Percentiles rank a stretch among this genome's conserved stretches.
Evolutionary conservation across 768 basidiomycete species (phyloP).

Genomic region (Infundibulicybe gibba): DNA sequence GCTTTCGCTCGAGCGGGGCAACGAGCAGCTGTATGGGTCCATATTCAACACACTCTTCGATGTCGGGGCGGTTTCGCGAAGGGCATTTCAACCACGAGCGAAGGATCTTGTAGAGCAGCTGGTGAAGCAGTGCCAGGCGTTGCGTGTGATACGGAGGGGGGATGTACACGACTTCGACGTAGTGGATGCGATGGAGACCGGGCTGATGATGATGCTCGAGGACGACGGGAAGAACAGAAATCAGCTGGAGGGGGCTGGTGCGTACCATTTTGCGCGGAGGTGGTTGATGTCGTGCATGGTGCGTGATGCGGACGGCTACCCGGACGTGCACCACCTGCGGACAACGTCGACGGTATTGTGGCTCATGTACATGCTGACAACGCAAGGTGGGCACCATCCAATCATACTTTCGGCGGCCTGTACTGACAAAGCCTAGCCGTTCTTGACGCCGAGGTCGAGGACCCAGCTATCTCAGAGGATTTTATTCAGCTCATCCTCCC

Average conservation of each 20-base stretch:
- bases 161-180: constrained; percentile 13
- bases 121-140: constrained; percentile 28
- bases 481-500: constrained; percentile 34
- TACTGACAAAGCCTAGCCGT: background rate
- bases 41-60: constrained; percentile 62
- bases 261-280: constrained; percentile 8
- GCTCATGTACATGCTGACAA: constrained; percentile 52
- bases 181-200: constrained; percentile 4
- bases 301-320: constrained; percentile 37
- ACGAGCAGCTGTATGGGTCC: constrained; percentile 37
- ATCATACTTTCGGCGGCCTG: no score
- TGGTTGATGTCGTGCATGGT: no score
- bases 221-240: constrained; percentile 52
- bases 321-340: constrained; percentile 29
- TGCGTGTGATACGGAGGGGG: constrained; percentile 31
- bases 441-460: background rate
- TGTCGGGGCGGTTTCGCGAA: constrained; percentile 41
- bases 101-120: constrained; percentile 31
- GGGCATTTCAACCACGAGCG: constrained; percentile 36
- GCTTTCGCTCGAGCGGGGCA: no score
- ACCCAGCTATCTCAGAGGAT: constrained; percentile 9
- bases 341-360: constrained; percentile 31
- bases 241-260: constrained; percentile 43
- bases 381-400: constrained; percentile 25
- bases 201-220: constrained; percentile 32